Evolutionary conservation across 371 early-diverging fungal genomes (phyloP).

Genomic region (Syncephalastrum racemosum): DNA sequence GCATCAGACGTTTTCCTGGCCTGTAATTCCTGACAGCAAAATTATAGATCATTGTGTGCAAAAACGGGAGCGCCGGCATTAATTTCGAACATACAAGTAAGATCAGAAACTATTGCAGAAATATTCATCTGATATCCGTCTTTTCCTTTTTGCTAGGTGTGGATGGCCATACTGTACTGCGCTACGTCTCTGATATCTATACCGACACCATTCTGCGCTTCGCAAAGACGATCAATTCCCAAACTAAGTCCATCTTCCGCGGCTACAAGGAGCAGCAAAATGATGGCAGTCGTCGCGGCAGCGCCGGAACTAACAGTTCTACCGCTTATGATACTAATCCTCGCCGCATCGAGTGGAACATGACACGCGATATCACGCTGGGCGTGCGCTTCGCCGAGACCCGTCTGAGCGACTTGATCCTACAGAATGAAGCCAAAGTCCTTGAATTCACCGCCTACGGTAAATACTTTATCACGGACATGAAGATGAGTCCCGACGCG

Average conservation of each 20-base stretch:
- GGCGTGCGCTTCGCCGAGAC: conserved; percentile 60
- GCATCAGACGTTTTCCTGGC: no score
- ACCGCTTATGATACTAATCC: conserved; percentile 43
- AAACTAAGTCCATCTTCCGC: conserved; percentile 55
- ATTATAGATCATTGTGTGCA: conserved; percentile 58
- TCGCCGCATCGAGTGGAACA: conserved; percentile 55
- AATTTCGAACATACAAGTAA: conserved; percentile 64
- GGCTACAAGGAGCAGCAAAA: conserved; percentile 21
- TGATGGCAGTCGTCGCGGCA: conserved; percentile 18
- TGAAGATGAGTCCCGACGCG: conserved; percentile 75
- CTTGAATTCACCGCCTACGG: conserved; percentile 67
- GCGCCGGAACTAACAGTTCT: conserved; percentile 25
- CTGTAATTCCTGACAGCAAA: no score
- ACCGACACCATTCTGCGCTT: conserved; percentile 60
- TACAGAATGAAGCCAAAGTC: conserved; percentile 65
- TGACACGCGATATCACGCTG: conserved; percentile 39
- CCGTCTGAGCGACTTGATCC: conserved; percentile 51
- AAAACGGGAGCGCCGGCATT: conserved; percentile 61
- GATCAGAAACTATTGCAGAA: neutral
- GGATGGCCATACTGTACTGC: conserved; percentile 60
- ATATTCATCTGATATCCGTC: no score
- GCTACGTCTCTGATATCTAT: conserved; percentile 60
- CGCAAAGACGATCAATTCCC: conserved; percentile 56
- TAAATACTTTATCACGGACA: conserved; percentile 70
- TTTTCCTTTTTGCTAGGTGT: conserved; percentile 35